These are phyloP conservation scores for Tetrapisispora pingtungensis DNA, from an alignment of 805 yeast species.

Conservation along the genomic window DNA sequence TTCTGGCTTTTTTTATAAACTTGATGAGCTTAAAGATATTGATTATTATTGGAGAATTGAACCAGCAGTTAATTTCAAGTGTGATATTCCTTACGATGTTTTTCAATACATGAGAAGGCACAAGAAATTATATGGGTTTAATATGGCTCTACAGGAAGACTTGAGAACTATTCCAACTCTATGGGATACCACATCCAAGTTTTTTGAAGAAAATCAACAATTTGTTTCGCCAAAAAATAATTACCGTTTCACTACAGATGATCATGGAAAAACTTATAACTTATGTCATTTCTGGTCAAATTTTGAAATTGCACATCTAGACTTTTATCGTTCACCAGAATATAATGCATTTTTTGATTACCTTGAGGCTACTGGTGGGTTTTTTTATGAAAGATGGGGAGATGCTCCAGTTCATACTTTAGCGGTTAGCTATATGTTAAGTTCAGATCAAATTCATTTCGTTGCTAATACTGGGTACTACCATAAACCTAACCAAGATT, in stretches of 20 bases:
- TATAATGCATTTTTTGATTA: conserved; percentile 56
- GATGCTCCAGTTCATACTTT: conserved; percentile 83
- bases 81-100: conserved; percentile 56
- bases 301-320: conserved; percentile 68
- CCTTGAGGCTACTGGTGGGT: conserved; percentile 70
- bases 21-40: conserved; percentile 45
- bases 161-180: conserved; percentile 44
- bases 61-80: conserved; percentile 50
- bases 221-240: conserved; percentile 47
- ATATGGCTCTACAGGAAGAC: conserved; percentile 55
- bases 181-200: conserved; percentile 56
- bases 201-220: conserved; percentile 48
- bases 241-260: conserved; percentile 50
- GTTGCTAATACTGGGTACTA: conserved; percentile 74
- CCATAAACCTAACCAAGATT: conserved; percentile 67
- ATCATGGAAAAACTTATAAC: conserved; percentile 36
- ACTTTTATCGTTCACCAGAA: conserved; percentile 60
- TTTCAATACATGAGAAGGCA: conserved; percentile 48
- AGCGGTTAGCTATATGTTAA: conserved; percentile 66
- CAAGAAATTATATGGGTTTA: conserved; percentile 53
- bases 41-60: conserved; percentile 72
- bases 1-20: conserved; percentile 50
- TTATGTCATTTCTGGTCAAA: conserved; percentile 84
- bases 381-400: conserved; percentile 84
- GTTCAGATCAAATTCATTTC: conserved; percentile 56